phyloP scores from a whole-genome alignment of 768 basidiomycete species.

The Trametes punicea region DNA sequence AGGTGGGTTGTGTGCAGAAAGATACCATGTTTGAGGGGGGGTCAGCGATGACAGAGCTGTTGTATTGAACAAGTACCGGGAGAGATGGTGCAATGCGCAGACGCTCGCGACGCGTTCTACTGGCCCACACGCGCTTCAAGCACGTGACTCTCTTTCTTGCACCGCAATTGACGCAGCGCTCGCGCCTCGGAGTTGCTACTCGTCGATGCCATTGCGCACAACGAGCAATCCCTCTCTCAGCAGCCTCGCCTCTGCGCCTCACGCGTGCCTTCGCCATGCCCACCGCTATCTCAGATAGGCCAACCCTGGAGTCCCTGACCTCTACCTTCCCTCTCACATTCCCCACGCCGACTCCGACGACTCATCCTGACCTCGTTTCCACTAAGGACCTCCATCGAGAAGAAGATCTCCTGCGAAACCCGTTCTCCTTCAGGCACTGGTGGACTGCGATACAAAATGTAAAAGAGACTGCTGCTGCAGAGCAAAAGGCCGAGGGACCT shows the following conservation, averaged over 20 bases:
- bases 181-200: background rate
- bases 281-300: slow-evolving; percentile 47
- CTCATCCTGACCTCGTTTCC: slow-evolving; percentile 72
- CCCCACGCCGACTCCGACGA: slow-evolving; percentile 78
- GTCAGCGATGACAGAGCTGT: background rate
- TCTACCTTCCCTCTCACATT: slow-evolving; percentile 78
- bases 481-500: slow-evolving; percentile 54
- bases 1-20: background rate
- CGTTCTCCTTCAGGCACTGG: slow-evolving; percentile 90
- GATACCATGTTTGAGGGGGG: slow-evolving; percentile 10
- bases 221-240: background rate
- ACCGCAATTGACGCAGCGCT: slow-evolving; percentile 7
- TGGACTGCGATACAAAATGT: slow-evolving; percentile 79
- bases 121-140: slow-evolving; percentile 10
- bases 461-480: slow-evolving; percentile 57
- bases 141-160: slow-evolving; percentile 9
- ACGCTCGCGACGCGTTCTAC: slow-evolving; percentile 7
- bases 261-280: slow-evolving; percentile 41
- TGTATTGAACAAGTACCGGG: background rate
- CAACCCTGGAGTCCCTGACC: slow-evolving; percentile 49
- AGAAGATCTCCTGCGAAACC: slow-evolving; percentile 91
- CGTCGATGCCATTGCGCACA: background rate
- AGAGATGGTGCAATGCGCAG: slow-evolving; percentile 10
- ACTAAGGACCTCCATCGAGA: slow-evolving; percentile 80
- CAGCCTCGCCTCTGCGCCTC: background rate